Evolutionary conservation across 2,329 filamentous ascomycete genomes (phyloP), one percentile per base, ranked within the genome.

Genomic region (Septoria linicola): DNA sequence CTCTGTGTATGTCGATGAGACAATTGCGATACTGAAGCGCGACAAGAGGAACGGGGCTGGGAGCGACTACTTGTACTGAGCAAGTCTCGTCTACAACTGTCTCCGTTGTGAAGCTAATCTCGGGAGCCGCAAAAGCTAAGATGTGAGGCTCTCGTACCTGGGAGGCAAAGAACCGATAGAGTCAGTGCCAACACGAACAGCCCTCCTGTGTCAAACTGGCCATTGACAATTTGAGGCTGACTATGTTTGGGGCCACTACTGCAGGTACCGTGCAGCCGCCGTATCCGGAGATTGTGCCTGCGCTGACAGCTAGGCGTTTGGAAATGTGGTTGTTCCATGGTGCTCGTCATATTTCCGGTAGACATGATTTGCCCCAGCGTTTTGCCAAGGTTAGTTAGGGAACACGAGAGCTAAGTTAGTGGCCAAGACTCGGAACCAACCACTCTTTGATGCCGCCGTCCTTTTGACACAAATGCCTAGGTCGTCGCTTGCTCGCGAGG

Each of bases 211-310:
- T 11, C 35, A 20, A 16, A 2, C 14, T 20, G 35, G 14, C 11
- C 6, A 36, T 8, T 27, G 13, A 27, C 10, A 1, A 20, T 10
- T n/a, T 5, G 23, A 27, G 23, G 23, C 23, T 27, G 10, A 10
- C 23, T 10, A 27, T 10, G 34, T 47, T 39, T 13, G 25, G 39
- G n/a, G 23, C 31, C 34, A 34, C 43, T 47, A 32, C 35, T 39
- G 16, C 34, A 47, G 35, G 34, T 30, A 40, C 43, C 20, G 25
- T 4, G 3, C 17, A 20, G 16, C 11, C 20, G 4, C 17, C 36
- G 36, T 21, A 21, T 19, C 16, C 8, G 8, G 36, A 39, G 11
- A 39, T 39, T 39, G 36, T 39, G 17, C 36, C 36, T 17, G 16
- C 13, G 17, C 19, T 21, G 36, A 20, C 17, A 11, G 17, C 7